phyloP scores from a whole-genome alignment of 352 stramenopile species.

The Blastocystis sp. region DNA sequence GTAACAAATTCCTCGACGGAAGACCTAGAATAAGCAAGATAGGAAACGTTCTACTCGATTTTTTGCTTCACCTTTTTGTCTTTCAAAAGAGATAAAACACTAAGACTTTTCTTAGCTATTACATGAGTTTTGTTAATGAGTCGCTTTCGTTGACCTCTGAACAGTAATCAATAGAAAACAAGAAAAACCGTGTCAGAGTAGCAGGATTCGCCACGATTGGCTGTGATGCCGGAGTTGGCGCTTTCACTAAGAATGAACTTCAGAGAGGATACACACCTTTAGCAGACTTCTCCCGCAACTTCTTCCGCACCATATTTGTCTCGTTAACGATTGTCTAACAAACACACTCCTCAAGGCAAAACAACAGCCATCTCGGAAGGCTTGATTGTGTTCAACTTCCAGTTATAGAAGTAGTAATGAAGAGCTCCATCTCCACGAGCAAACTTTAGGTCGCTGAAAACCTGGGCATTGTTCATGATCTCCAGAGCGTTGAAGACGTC shows the following conservation, averaged over 20 bases:
- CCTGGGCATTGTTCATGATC: slow-evolving; percentile 81
- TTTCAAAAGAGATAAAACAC: background rate
- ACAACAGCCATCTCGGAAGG: slow-evolving; percentile 80
- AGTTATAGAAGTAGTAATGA: slow-evolving; percentile 92
- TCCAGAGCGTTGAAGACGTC: slow-evolving; percentile 88
- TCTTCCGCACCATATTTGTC: slow-evolving; percentile 24
- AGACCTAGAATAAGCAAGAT: no score
- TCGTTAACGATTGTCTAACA: background rate
- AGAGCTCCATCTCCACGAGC: slow-evolving; percentile 82
- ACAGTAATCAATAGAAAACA: background rate
- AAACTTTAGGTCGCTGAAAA: slow-evolving; percentile 82
- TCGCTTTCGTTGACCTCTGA: slow-evolving; percentile 44
- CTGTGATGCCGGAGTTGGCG: background rate
- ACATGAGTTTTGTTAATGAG: slow-evolving; percentile 42
- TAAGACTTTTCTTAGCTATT: slow-evolving; percentile 7
- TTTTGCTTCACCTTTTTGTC: background rate
- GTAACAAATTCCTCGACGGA: no score
- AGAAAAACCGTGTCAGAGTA: background rate
- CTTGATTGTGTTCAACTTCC: slow-evolving; percentile 75
- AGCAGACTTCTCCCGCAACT: slow-evolving; percentile 49
- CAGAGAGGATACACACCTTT: background rate
- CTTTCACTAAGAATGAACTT: background rate
- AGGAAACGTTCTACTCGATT: background rate
- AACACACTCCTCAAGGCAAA: slow-evolving; percentile 70
- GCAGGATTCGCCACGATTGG: background rate